Evolutionary conservation across 352 stramenopile genomes (phyloP).

Genomic region (Pythium phragmitis): DNA sequence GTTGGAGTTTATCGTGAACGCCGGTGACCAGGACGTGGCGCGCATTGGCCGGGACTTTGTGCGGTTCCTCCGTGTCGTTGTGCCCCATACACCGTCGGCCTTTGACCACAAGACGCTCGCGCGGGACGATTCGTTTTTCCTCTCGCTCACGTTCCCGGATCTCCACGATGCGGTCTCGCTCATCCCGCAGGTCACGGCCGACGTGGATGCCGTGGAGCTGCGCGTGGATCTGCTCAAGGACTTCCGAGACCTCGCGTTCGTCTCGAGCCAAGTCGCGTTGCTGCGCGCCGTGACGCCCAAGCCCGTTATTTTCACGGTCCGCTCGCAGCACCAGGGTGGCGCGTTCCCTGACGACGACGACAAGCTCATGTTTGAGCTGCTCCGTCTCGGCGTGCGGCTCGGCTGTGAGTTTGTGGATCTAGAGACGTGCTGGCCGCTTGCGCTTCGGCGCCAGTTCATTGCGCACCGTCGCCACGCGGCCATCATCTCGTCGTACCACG

Average conservation of each 20-base stretch:
- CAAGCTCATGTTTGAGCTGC: slow-evolving; percentile 84
- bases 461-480: slow-evolving; percentile 42
- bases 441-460: slow-evolving; percentile 63
- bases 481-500: slow-evolving; percentile 81
- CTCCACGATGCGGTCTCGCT: slow-evolving; percentile 45
- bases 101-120: slow-evolving; percentile 56
- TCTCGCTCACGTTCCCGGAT: slow-evolving; percentile 75
- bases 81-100: slow-evolving; percentile 41
- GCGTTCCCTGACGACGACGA: slow-evolving; percentile 91
- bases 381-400: slow-evolving; percentile 89
- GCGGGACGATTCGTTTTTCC: slow-evolving; percentile 68
- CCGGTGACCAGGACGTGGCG: slow-evolving; percentile 50
- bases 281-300: slow-evolving; percentile 88
- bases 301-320: slow-evolving; percentile 97
- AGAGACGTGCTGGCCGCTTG: slow-evolving; percentile 86
- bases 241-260: slow-evolving; percentile 48
- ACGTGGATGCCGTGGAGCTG: slow-evolving; percentile 96
- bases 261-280: slow-evolving; percentile 71
- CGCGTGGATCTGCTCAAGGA: slow-evolving; percentile 91
- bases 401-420: slow-evolving; percentile 97
- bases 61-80: slow-evolving; percentile 57
- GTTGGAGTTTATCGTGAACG: slow-evolving; percentile 68
- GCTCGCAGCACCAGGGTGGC: slow-evolving; percentile 92
- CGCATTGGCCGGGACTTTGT: slow-evolving; percentile 73
- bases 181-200: slow-evolving; percentile 55